phyloP scores from a whole-genome alignment of 164 flowering plant genomes.

The Sedum album region DNA sequence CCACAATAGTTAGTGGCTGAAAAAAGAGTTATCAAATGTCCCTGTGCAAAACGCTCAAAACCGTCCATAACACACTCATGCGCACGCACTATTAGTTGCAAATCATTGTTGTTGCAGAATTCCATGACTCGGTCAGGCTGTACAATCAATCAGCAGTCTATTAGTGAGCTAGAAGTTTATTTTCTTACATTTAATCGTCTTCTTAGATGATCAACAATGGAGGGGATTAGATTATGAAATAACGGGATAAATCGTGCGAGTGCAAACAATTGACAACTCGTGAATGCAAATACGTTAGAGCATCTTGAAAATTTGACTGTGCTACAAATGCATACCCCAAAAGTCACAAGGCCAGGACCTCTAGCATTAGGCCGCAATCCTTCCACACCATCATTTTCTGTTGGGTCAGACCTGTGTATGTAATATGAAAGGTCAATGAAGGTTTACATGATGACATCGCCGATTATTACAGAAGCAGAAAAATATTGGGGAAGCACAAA shows the following conservation, averaged over 20 bases:
- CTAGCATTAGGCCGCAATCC: conserved; percentile 98
- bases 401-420: conserved; percentile 92
- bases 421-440: conserved; percentile 7
- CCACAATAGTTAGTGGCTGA: conserved; percentile 99
- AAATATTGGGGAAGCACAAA: conserved; percentile 19
- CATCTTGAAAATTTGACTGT: background rate
- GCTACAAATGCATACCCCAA: conserved; percentile 62
- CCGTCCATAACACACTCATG: conserved; percentile 99
- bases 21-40: conserved; percentile 94
- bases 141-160: conserved; percentile 12
- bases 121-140: conserved; percentile 99
- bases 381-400: conserved; percentile 99
- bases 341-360: conserved; percentile 99
- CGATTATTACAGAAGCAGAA: background rate
- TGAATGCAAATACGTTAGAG: background rate
- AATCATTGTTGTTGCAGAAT: conserved; percentile 97
- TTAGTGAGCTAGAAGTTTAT: background rate
- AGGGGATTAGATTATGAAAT: background rate
- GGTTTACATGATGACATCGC: background rate
- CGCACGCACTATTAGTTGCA: conserved; percentile 95
- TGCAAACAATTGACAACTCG: background rate
- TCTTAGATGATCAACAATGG: background rate
- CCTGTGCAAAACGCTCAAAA: conserved; percentile 99
- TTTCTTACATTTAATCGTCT: background rate
- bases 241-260: background rate